Evolutionary conservation across 768 basidiomycete genomes (phyloP).

Genomic region (Artomyces pyxidatus): DNA sequence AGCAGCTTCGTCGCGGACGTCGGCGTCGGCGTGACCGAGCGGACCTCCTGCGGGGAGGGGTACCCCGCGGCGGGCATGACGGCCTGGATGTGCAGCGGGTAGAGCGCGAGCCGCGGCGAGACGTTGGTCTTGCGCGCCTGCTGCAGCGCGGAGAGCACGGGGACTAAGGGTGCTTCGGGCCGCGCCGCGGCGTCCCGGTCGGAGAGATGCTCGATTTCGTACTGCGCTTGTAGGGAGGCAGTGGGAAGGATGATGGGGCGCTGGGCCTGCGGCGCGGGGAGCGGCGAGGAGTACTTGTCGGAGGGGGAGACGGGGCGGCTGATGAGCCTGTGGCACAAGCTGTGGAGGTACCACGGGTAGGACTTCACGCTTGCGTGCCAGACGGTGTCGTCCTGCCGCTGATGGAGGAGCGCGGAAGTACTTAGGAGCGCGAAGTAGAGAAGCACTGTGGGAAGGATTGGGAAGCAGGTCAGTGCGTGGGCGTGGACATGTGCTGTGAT

Average conservation of each 20-base stretch:
- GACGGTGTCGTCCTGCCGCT: slow-evolving; percentile 1
- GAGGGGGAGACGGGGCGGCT: slow-evolving; percentile 2
- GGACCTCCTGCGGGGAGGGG: not conserved
- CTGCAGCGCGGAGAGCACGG: not conserved
- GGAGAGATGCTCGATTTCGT: slow-evolving; percentile 1
- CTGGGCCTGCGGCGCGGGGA: slow-evolving; percentile 10
- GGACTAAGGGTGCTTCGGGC: not conserved
- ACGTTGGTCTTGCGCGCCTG: not conserved
- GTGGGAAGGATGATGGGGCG: slow-evolving; percentile 9
- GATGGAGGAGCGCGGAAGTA: slow-evolving; percentile 7
- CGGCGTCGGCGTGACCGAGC: not conserved
- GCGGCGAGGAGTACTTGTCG: not conserved
- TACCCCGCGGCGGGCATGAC: not conserved
- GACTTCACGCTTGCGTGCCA: slow-evolving; percentile 10
- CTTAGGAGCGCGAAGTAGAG: slow-evolving; percentile 7
- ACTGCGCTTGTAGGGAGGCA: not conserved
- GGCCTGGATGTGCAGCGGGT: slow-evolving; percentile 8
- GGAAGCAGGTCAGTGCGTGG: not conserved
- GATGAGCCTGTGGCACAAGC: slow-evolving; percentile 1
- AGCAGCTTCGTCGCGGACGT: not conserved
- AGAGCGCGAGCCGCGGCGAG: not conserved
- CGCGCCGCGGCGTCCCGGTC: not conserved
- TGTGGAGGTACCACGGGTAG: slow-evolving; percentile 10
- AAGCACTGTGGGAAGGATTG: slow-evolving; percentile 5
- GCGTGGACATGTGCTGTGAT: not conserved